phyloP scores from a whole-genome alignment of 305 asterid genomes.

The Andrographis paniculata region DNA sequence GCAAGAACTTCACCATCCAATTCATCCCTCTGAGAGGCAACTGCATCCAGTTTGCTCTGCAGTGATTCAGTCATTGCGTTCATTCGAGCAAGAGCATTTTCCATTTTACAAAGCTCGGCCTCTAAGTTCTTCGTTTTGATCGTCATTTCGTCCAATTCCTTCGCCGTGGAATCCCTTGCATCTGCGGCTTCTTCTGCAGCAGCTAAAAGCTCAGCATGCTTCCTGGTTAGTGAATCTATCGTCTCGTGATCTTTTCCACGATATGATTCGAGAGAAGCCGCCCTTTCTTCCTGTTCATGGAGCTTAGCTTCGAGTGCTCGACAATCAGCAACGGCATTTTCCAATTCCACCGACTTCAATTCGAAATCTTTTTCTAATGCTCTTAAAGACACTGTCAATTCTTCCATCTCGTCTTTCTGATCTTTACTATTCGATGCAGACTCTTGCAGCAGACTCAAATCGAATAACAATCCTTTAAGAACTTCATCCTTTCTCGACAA shows the following conservation, averaged over 20 bases:
- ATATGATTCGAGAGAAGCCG: conserved; percentile 53
- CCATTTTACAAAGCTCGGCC: conserved; percentile 55
- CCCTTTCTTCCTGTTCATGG: conserved; percentile 39
- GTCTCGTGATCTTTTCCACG: conserved; percentile 34
- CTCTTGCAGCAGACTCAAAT: conserved; percentile 86
- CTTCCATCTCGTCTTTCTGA: conserved; percentile 58
- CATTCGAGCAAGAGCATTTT: conserved; percentile 50
- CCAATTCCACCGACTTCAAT: conserved; percentile 42
- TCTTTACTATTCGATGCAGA: conserved; percentile 74
- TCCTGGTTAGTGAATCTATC: conserved; percentile 34
- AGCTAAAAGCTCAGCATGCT: conserved; percentile 47
- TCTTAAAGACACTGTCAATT: conserved; percentile 39
- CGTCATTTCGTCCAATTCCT: conserved; percentile 46
- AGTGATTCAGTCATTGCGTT: conserved; percentile 43
- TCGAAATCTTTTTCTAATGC: conserved; percentile 47
- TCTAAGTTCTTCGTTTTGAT: conserved; percentile 47
- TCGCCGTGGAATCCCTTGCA: conserved; percentile 42
- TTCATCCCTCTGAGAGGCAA: conserved; percentile 49
- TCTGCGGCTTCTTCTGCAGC: conserved; percentile 37
- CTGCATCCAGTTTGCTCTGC: conserved; percentile 45
- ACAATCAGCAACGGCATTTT: conserved; percentile 44
- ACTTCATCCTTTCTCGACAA: conserved; percentile 78
- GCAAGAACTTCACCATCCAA: conserved; percentile 31
- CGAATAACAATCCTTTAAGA: conserved; percentile 74
- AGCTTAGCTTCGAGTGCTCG: conserved; percentile 49